Conservation (phyloP, 108 stramenopile genomes). For the Cyclotella distinguenda region DNA sequence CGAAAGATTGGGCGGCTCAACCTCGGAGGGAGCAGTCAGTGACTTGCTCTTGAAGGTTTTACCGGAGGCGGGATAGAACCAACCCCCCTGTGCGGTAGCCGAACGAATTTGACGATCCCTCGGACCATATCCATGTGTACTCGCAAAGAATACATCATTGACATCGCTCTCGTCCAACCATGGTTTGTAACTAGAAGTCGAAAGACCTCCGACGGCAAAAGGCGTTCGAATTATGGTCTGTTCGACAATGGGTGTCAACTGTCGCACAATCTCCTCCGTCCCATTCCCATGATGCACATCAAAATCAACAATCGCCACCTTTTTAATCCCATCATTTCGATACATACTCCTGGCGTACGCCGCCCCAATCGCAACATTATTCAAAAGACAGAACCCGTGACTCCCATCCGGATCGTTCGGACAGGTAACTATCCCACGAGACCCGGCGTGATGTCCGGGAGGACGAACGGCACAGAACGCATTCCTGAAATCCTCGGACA, state of each 20-base stretch:
- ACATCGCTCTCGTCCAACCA: slow-evolving; percentile 91
- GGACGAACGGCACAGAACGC: slow-evolving; percentile 97
- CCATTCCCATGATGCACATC: slow-evolving; percentile 98
- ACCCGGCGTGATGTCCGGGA: slow-evolving; percentile 99
- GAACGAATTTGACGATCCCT: slow-evolving; percentile 62
- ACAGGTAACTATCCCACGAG: slow-evolving; percentile 91
- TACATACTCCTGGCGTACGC: slow-evolving; percentile 94
- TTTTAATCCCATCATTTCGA: slow-evolving; percentile 77
- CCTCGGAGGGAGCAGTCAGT: slow-evolving; percentile 55
- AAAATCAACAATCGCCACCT: slow-evolving; percentile 89
- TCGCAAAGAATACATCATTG: slow-evolving; percentile 90
- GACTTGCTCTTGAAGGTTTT: slow-evolving; percentile 64
- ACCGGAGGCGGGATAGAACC: slow-evolving; percentile 91
- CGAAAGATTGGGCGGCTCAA: slow-evolving; percentile 68
- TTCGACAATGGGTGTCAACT: slow-evolving; percentile 79
- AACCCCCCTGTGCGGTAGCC: slow-evolving; percentile 59
- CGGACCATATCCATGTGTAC: slow-evolving; percentile 92
- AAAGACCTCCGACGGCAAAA: slow-evolving; percentile 73
- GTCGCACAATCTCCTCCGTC: slow-evolving; percentile 91
- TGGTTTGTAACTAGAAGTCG: slow-evolving; percentile 75
- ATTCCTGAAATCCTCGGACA: slow-evolving; percentile 78
- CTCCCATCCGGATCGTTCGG: slow-evolving; percentile 86
- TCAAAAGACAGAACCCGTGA: slow-evolving; percentile 98
- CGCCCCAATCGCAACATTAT: slow-evolving; percentile 98
- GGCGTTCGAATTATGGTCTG: slow-evolving; percentile 73